Evolutionary conservation across 2,329 filamentous ascomycete species (phyloP), one percentile per base, ranked within the genome.

Genomic region (Ceratocystiopsis minuta): DNA sequence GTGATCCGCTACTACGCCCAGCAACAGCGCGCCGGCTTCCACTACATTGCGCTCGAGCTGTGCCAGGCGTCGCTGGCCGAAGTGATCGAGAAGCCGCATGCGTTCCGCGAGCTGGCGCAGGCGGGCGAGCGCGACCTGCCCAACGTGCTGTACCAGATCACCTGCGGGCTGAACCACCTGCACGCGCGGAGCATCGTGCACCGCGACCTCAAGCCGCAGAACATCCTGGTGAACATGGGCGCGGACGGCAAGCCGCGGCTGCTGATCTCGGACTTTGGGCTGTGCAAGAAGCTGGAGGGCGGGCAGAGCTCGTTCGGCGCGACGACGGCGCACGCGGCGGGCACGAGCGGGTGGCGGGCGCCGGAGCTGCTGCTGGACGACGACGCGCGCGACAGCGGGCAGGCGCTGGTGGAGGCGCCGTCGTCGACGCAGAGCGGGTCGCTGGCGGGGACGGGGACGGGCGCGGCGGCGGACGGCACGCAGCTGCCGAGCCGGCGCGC

Each of bases 1-100:
- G 88, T 98, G 36, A 93, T 98, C 49, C 84, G 88, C 34, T 98
- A 98, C 56, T 95, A 85, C 54, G 86, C 87, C 39, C 87, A 94
- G 52, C 83, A 94, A 52, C 78, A 82, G 52, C 84, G 85, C 12
- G 75, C 82, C 33, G 82, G 83, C 16, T 98, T 98, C 59, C 69
- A 96, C 34, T 98, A 98, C 58, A 98, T 98, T 53, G 90, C 88
- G 0, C 65, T 98, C 17, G 90, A 98, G 59, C 72, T 93, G 6
- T 98, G 90, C 54, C 85, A 88, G 34, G 88, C 88, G 3, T 96
- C 88, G 34, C 66, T 98, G 20, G 88, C 87, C 44, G 90, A 98
- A 52, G 75, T 98, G 2, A 75, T 95, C 36, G 82, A 90, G 55
- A 80, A 80, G 52, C 81, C 79, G 0, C 62, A 71, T 4, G 62